These are phyloP conservation scores for Patellaria atrata DNA, from an alignment of 495 filamentous ascomycete genomes.

Conservation along the genomic window DNA sequence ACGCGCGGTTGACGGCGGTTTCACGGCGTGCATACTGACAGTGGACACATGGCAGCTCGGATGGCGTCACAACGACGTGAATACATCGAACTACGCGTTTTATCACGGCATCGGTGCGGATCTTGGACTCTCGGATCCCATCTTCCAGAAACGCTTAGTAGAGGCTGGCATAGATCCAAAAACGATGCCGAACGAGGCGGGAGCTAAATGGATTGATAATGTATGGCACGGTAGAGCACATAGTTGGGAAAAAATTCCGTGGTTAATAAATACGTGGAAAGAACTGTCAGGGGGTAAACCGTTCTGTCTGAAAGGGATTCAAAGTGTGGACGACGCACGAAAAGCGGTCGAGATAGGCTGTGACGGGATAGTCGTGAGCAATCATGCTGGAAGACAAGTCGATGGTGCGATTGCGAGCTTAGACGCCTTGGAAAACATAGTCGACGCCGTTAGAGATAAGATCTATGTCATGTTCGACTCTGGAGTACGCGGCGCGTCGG, in stretches of 20 bases:
- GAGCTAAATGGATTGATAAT: slow-evolving; percentile 48
- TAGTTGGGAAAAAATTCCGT: slow-evolving; percentile 42
- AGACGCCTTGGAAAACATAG: slow-evolving; percentile 50
- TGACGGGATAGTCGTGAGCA: slow-evolving; percentile 45
- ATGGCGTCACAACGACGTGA: slow-evolving; percentile 49
- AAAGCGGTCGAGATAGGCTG: slow-evolving; percentile 40
- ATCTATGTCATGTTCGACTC: slow-evolving; percentile 49
- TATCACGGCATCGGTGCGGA: slow-evolving; percentile 43
- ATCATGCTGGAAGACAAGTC: slow-evolving; percentile 47
- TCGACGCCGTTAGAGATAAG: slow-evolving; percentile 37
- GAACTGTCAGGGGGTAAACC: slow-evolving; percentile 39
- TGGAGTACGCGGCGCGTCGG: slow-evolving; percentile 41
- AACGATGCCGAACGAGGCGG: slow-evolving; percentile 35
- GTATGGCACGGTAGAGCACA: slow-evolving; percentile 50
- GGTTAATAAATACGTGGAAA: slow-evolving; percentile 29
- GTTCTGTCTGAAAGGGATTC: slow-evolving; percentile 45
- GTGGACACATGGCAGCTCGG: slow-evolving; percentile 52
- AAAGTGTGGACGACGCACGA: slow-evolving; percentile 38
- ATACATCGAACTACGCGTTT: slow-evolving; percentile 47
- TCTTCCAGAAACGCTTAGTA: slow-evolving; percentile 37
- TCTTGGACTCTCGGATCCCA: slow-evolving; percentile 43
- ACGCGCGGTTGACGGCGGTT: slow-evolving; percentile 41
- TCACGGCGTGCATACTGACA: slow-evolving; percentile 45
- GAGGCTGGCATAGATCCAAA: slow-evolving; percentile 39
- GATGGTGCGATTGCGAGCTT: slow-evolving; percentile 46